Evolutionary conservation across 495 filamentous ascomycete genomes (phyloP), one percentile per base, ranked within the genome.

Genomic region (Neurospora hispaniola): DNA sequence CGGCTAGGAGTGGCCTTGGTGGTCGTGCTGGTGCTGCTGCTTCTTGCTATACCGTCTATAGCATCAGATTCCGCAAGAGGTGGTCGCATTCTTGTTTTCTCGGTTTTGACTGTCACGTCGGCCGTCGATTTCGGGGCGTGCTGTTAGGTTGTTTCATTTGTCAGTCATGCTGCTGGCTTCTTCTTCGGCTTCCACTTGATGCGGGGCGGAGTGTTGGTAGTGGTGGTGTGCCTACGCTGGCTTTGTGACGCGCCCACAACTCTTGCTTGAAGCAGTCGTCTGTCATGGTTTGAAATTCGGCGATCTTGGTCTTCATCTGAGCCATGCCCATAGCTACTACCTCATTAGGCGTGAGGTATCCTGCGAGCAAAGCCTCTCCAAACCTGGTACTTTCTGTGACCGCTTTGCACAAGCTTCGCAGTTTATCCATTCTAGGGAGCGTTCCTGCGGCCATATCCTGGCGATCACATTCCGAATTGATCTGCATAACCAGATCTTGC

Each of bases 281-380:
- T 8, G 68, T n/a, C 73, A 76, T 70, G 35, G n/a, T 42, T 2
- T 70, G 31, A 43, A 75, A 74, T 11, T 42, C 20, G 6, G 71
- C 43, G 0, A 69, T 66, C n/a, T 71, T 75, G 14, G 66, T 10
- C 7, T 77, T 73, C 42, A 74, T 71, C 43, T 77, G 72, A 5
- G 40, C 9, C 43, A 73, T 44, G 10, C 72, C 70, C 73, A 76
- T 40, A 10, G 42, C 18, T 23, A 62, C 75, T 6, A 76, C n/a
- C 4, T 73, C 69, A 1, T 31, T 42, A 5, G 76, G 74, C 5
- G 73, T 46, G 40, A 79, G 31, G 42, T 75, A 71, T 5, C 76
- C 76, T 16, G 76, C 38, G 4, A 80, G 73, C 69, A 80, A 48
- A 10, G 76, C 79, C 70, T 80, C 78, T 31, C 74, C 75, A 44